These are phyloP conservation scores for Botryotinia globosa DNA, from an alignment of 2,329 filamentous ascomycete genomes.

Conservation along the genomic window DNA sequence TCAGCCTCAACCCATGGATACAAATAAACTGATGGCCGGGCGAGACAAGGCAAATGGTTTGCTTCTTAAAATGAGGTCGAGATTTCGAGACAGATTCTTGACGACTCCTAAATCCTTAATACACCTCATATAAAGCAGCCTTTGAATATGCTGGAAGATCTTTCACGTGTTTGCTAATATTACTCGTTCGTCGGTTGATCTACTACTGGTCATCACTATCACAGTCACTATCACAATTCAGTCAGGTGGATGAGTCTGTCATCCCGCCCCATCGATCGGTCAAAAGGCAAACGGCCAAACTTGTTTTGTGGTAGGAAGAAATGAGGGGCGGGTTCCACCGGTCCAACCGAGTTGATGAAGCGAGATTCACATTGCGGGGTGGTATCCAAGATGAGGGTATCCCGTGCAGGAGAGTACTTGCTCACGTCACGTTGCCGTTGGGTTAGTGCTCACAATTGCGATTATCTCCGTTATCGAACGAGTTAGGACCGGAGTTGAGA, in stretches of 20 bases:
- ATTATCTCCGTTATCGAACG: background rate
- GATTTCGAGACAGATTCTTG: background rate
- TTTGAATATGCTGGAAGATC: background rate
- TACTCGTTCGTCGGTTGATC: background rate
- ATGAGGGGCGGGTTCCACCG: slow-evolving; percentile 1
- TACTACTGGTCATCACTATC: background rate
- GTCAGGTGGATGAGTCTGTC: slow-evolving; percentile 11
- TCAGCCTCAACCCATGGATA: slow-evolving; percentile 11
- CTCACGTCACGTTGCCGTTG: slow-evolving; percentile 9
- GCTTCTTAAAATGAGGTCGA: background rate
- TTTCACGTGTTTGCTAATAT: background rate
- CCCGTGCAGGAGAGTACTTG: background rate
- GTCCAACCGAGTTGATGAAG: background rate
- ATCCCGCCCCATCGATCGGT: background rate
- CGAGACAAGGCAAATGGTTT: slow-evolving; percentile 6
- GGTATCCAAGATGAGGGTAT: slow-evolving; percentile 1
- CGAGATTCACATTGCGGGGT: slow-evolving; percentile 7
- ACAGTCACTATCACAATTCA: slow-evolving; percentile 3
- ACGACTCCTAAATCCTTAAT: background rate
- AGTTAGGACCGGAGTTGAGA: background rate
- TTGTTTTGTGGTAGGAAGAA: background rate
- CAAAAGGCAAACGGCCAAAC: slow-evolving; percentile 3
- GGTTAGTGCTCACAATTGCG: background rate
- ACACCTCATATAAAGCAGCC: background rate
- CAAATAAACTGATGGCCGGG: slow-evolving; percentile 11